Evolutionary conservation across 129 eudicot species (phyloP).

Genomic region (Pittosporum tobira): DNA sequence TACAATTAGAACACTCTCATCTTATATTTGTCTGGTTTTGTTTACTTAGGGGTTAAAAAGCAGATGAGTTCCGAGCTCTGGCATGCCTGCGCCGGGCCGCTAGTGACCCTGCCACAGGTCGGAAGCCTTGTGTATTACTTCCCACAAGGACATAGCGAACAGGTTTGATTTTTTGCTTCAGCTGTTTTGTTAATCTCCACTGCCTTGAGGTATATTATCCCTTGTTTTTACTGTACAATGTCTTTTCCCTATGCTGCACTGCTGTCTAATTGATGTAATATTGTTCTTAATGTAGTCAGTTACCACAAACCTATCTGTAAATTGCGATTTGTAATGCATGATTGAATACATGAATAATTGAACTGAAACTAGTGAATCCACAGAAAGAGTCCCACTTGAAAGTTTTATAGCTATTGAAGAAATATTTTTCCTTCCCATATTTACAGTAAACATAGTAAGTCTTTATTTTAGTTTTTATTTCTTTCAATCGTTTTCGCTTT

Average conservation of each 20-base stretch:
- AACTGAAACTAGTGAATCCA: too few relatives aligned
- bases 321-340: neutral
- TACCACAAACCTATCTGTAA: neutral
- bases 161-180: conserved; percentile 35
- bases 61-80: conserved; percentile 82
- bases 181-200: neutral
- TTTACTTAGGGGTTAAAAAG: conserved; percentile 47
- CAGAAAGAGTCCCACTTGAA: too few relatives aligned
- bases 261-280: neutral
- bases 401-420: too few relatives aligned
- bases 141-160: conserved; percentile 99
- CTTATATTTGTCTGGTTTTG: neutral
- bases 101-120: conserved; percentile 84
- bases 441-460: too few relatives aligned
- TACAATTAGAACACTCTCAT: neutral
- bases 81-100: conserved; percentile 99
- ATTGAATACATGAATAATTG: neutral
- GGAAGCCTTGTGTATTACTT: conserved; percentile 97
- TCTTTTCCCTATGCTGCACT: neutral
- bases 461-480: too few relatives aligned
- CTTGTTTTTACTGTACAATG: neutral
- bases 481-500: too few relatives aligned
- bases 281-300: neutral
- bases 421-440: too few relatives aligned
- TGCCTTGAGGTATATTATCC: neutral